These are phyloP conservation scores for Globisporangium nagaii DNA, from an alignment of 352 stramenopile genomes.

Conservation along the genomic window DNA sequence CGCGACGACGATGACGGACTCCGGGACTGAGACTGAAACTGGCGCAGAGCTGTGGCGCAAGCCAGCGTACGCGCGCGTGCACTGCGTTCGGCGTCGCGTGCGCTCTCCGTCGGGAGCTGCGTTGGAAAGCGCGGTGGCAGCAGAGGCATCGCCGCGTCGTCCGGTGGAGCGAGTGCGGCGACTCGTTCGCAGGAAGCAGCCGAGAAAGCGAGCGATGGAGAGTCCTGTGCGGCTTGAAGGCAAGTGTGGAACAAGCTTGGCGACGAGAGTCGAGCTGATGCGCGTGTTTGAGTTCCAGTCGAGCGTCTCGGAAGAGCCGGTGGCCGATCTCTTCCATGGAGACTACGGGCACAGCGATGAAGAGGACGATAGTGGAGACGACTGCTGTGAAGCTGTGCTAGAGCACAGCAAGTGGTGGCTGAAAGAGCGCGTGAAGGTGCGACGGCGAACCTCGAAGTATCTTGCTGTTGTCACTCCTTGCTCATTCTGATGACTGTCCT, in stretches of 20 bases:
- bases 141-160: not conserved
- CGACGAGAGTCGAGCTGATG: not conserved
- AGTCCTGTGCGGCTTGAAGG: not conserved
- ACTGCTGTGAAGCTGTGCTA: not conserved
- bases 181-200: slow-evolving; percentile 7
- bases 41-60: not conserved
- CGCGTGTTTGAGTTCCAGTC: slow-evolving; percentile 9
- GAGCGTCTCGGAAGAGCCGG: not conserved
- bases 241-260: not conserved
- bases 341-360: not conserved
- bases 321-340: not conserved
- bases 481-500: no score
- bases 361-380: not conserved
- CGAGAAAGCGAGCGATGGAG: not conserved
- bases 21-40: not conserved
- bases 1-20: not conserved
- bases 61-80: not conserved
- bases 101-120: not conserved
- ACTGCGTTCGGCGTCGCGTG: not conserved
- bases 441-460: no score
- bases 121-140: no score
- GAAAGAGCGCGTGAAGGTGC: slow-evolving; percentile 2
- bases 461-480: no score
- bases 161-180: not conserved
- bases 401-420: slow-evolving; percentile 7